Conservation (phyloP, 2,329 filamentous ascomycete genomes). For the Cladobotryum protrusum region DNA sequence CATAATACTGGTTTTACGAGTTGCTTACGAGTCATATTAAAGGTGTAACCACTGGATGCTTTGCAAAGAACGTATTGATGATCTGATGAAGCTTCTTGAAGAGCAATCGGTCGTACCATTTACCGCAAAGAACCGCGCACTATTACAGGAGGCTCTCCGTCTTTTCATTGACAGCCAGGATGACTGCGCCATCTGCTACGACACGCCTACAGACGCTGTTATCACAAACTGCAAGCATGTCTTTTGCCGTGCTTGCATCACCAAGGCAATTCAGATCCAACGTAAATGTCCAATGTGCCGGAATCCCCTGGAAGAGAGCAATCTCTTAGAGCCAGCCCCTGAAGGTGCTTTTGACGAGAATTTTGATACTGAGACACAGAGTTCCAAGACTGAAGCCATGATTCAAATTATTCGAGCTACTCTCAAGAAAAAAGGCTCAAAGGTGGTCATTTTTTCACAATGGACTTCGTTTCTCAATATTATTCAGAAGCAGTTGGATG, state of each 20-base stretch:
- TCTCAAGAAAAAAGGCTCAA: conserved; percentile 55
- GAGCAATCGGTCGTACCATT: conserved; percentile 61
- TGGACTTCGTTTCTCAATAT: conserved; percentile 71
- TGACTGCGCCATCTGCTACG: conserved; percentile 77
- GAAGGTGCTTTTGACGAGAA: conserved; percentile 43
- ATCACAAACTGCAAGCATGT: conserved; percentile 82
- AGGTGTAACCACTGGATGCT: conserved; percentile 84
- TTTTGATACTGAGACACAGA: conserved; percentile 59
- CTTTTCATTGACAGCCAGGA: conserved; percentile 75
- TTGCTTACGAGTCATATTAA: neutral
- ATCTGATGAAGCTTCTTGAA: conserved; percentile 65
- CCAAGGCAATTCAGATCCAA: conserved; percentile 66
- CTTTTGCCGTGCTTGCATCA: conserved; percentile 70
- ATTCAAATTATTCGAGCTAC: conserved; percentile 68
- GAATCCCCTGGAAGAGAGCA: conserved; percentile 54
- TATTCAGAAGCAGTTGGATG: conserved; percentile 60
- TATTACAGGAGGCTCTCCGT: conserved; percentile 69
- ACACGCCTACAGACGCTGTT: conserved; percentile 62
- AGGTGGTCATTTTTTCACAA: conserved; percentile 69
- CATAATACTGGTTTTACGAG: neutral
- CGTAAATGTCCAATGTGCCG: conserved; percentile 83
- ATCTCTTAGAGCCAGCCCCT: conserved; percentile 58
- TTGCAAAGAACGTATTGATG: conserved; percentile 65
- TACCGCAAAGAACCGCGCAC: conserved; percentile 63
- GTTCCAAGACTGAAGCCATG: conserved; percentile 77